Evolutionary conservation across 192 early-diverging fungal genomes (phyloP).

Genomic region (Mortierella hygrophila): DNA sequence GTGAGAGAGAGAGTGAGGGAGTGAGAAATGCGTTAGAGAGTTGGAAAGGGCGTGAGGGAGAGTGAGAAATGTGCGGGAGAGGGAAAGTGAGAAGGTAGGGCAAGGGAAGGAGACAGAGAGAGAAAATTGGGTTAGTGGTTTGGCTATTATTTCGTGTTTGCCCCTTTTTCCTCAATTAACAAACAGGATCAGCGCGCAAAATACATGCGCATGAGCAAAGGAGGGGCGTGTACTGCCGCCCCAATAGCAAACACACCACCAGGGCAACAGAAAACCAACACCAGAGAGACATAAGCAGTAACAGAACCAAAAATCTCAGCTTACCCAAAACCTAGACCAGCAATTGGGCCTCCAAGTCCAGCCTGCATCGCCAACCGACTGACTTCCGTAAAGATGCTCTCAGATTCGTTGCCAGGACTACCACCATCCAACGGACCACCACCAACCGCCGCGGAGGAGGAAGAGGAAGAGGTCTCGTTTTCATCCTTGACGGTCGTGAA

Average conservation of each 20-base stretch:
- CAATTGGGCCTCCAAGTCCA: conserved; percentile 92
- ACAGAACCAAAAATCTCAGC: not conserved
- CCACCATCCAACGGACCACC: not conserved
- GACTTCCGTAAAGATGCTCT: conserved; percentile 77
- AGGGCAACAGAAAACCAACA: not conserved
- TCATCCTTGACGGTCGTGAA: conserved; percentile 86
- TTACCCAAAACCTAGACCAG: conserved; percentile 65
- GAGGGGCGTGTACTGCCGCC: not conserved
- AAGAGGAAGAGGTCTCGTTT: conserved; percentile 58
- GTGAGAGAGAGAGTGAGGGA: too few relatives aligned
- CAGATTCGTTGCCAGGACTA: conserved; percentile 20
- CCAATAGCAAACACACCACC: not conserved
- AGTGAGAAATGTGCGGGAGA: not conserved
- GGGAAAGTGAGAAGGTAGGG: not conserved
- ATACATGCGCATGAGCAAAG: not conserved
- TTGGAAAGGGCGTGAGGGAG: not conserved
- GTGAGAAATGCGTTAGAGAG: not conserved
- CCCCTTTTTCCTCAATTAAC: not conserved
- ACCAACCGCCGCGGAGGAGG: conserved; percentile 45
- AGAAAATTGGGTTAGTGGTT: not conserved
- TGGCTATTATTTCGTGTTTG: not conserved
- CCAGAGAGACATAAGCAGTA: not conserved
- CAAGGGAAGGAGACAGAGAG: not conserved
- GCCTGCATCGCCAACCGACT: conserved; percentile 83
- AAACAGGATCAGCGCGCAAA: not conserved